These are phyloP conservation scores for Jaltomata sinuosa DNA, from an alignment of 257 asterid species.

Conservation along the genomic window DNA sequence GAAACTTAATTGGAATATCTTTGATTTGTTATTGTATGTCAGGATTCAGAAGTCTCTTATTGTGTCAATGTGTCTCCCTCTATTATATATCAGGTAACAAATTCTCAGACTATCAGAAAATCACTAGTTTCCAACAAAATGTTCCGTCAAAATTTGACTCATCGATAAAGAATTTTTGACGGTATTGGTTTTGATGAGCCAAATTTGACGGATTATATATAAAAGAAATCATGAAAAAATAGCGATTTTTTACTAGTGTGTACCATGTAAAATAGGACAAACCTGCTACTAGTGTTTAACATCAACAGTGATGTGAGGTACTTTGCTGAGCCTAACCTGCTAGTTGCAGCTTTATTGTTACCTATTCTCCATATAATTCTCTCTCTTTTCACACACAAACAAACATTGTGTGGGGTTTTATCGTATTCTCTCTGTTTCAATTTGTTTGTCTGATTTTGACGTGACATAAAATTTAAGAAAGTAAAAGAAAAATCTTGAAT, in stretches of 20 bases:
- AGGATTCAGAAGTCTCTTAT: slow-evolving; percentile 20
- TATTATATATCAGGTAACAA: slow-evolving; percentile 25
- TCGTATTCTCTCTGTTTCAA: rapidly evolving
- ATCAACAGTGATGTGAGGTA: no score
- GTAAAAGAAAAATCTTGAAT: no score
- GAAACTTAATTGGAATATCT: slow-evolving; percentile 17
- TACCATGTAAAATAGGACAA: background rate
- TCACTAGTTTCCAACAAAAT: no score
- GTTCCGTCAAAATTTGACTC: background rate
- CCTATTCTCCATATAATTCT: background rate
- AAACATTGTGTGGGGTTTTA: slow-evolving; percentile 13
- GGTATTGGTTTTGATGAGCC: no score
- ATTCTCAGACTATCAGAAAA: slow-evolving; percentile 25
- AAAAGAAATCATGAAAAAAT: background rate
- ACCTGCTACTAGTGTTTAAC: no score
- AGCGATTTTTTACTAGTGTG: background rate
- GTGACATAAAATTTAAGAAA: no score
- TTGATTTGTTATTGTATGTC: slow-evolving; percentile 30
- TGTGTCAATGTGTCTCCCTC: slow-evolving; percentile 42
- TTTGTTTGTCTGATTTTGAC: no score
- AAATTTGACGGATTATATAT: background rate
- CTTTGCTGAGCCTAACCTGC: no score
- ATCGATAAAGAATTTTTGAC: background rate
- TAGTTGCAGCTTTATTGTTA: background rate
- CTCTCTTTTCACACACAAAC: background rate